A percentile compares a stretch with the other conserved stretches of the same genome.
These are phyloP conservation scores for Taiozyma sp. DNA, from an alignment of 1,139 yeast species.

Conservation along the genomic window DNA sequence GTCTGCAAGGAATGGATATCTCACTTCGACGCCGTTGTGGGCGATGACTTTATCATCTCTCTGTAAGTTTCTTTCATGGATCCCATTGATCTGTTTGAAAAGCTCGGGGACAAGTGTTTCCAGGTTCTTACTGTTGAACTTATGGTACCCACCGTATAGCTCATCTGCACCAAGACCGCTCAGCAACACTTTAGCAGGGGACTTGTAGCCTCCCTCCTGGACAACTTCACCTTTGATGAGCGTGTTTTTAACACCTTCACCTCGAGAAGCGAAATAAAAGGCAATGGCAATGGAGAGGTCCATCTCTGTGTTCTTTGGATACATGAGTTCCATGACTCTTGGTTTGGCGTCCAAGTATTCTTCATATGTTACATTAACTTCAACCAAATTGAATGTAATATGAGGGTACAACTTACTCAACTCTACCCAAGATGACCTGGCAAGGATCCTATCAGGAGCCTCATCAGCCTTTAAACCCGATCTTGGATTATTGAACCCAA, in stretches of 20 bases:
- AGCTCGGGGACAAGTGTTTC: slow-evolving; percentile 48
- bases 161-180: slow-evolving; percentile 99
- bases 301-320: slow-evolving; percentile 89
- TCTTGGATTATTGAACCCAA: slow-evolving; percentile 91
- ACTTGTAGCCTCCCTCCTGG: slow-evolving; percentile 29
- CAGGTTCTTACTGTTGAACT: slow-evolving; percentile 29
- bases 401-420: slow-evolving; percentile 38
- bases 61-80: slow-evolving; percentile 77
- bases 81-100: slow-evolving; percentile 61
- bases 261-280: slow-evolving; percentile 82
- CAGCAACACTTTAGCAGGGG: slow-evolving; percentile 64
- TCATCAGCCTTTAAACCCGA: slow-evolving; percentile 52
- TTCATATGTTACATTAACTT: slow-evolving; percentile 67
- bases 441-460: slow-evolving; percentile 82
- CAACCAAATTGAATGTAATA: slow-evolving; percentile 45
- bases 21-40: slow-evolving; percentile 82
- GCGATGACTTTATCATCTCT: slow-evolving; percentile 88
- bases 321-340: slow-evolving; percentile 61
- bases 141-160: slow-evolving; percentile 82
- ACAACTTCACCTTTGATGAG: background rate
- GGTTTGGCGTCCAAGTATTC: slow-evolving; percentile 51
- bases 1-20: slow-evolving; percentile 85
- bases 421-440: slow-evolving; percentile 54
- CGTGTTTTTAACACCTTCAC: slow-evolving; percentile 31
- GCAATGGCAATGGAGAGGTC: slow-evolving; percentile 93